Base-by-base conservation (phyloP, 768 basidiomycete species). In the Cubamyces sp. region DNA sequence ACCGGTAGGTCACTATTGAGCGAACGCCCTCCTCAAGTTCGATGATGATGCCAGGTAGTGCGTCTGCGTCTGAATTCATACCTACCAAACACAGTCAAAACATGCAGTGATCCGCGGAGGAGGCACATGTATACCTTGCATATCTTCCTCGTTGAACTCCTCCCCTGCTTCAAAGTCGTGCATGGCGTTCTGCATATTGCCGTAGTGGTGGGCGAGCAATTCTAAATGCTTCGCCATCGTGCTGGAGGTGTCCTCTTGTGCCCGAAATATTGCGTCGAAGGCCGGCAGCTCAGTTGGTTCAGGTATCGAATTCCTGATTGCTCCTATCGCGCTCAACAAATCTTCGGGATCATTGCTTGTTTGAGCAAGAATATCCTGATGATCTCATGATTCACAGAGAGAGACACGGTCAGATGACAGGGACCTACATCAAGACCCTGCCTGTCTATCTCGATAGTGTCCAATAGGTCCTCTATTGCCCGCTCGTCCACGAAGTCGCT, bases 401-500 rank as follows among this genome's bases (percentile, higher is more conserved):
- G 26, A 51, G 9, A 11, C 15, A n/a, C 54, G 28, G 30, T 15
- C 6, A 19, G 23, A 51, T 16, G 16, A 18, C 21, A 18, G 23
- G 45, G 14, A 76, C 86, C 57, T 64, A 91, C 91, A 60, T 94
- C 91, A 40, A 94, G 75, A 30, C 78, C 77, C 64, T 77, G 79
- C 50, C 91, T 78, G 57, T 92, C 90, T 57, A 77, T 81, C 68
- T 94, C 92, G 50, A 94, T 84, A 1, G 78, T 79, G 56, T 94
- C 92, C 48, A 89, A 70, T 19, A 86, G 80, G 64, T 91, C 88
- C 55, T 94, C 92, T 40, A 94, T 86, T 7, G 86, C 88, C 30
- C 86, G 81, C 66, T 94, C 92, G 67, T 93, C 90, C 39, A 93
- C 90, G 72, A 94, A 94, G 70, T 94, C 91, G 37, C 92, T 83